Evolutionary conservation across 2,329 filamentous ascomycete genomes (phyloP).

Genomic region (Tolypocladium paradoxum): DNA sequence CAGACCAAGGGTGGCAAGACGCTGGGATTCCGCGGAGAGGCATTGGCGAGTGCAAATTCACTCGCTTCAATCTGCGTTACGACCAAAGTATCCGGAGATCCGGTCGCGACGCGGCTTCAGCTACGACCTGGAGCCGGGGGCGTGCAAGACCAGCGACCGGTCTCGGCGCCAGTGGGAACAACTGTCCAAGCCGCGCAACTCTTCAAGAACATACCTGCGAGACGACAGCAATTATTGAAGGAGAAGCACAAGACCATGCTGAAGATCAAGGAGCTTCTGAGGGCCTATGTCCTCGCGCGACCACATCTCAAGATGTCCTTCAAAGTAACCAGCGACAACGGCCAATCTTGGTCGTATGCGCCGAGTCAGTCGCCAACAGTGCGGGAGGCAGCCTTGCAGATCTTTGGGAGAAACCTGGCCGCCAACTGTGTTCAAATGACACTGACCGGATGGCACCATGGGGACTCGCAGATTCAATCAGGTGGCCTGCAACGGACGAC

Average conservation of each 20-base stretch:
- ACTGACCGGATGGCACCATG: slow-evolving; percentile 10
- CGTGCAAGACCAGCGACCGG: slow-evolving; percentile 16
- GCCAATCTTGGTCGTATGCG: slow-evolving; percentile 49
- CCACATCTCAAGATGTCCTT: slow-evolving; percentile 51
- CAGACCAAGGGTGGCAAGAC: slow-evolving; percentile 41
- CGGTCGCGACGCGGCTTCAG: slow-evolving; percentile 41
- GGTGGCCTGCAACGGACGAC: background rate
- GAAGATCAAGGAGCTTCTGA: slow-evolving; percentile 49
- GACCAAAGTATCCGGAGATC: slow-evolving; percentile 52
- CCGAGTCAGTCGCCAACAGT: slow-evolving; percentile 38
- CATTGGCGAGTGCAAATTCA: slow-evolving; percentile 54
- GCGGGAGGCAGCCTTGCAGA: slow-evolving; percentile 49
- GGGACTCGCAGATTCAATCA: background rate
- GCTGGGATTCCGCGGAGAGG: slow-evolving; percentile 69
- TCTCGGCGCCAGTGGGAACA: slow-evolving; percentile 54
- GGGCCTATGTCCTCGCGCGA: slow-evolving; percentile 55
- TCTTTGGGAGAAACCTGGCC: slow-evolving; percentile 47
- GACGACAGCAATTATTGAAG: slow-evolving; percentile 47
- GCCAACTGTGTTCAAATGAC: slow-evolving; percentile 39
- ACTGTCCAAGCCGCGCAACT: slow-evolving; percentile 51
- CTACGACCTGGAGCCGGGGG: slow-evolving; percentile 25
- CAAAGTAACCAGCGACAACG: slow-evolving; percentile 44
- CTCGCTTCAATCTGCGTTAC: slow-evolving; percentile 50
- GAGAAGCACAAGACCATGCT: slow-evolving; percentile 44
- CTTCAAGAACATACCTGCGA: slow-evolving; percentile 51